Percentiles rank a stretch among this genome's conserved stretches.
These are phyloP conservation scores for Globisporangium parvum DNA, from an alignment of 352 stramenopile species.

Conservation along the genomic window DNA sequence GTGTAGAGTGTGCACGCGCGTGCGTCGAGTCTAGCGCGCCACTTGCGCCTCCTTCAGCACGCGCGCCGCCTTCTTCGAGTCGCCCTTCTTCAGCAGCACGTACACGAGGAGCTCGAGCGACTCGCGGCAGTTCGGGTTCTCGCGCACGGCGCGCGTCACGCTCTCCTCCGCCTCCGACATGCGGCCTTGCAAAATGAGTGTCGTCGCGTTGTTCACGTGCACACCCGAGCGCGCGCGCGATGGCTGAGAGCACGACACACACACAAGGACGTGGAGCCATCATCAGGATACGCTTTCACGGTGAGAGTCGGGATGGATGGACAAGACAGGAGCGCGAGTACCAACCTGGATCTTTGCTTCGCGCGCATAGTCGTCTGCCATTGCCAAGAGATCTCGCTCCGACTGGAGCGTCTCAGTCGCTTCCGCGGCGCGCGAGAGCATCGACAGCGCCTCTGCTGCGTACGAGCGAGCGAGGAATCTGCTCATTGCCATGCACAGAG, in stretches of 20 bases:
- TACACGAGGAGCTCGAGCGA: constrained; percentile 86
- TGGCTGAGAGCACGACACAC: constrained; percentile 20
- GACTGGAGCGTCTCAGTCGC: constrained; percentile 69
- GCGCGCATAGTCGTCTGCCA: constrained; percentile 73
- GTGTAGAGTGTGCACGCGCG: neutral
- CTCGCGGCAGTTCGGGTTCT: constrained; percentile 76
- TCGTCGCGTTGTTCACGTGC: constrained; percentile 83
- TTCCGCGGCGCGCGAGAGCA: constrained; percentile 80
- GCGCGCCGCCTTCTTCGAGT: constrained; percentile 84
- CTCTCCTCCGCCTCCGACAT: constrained; percentile 75
- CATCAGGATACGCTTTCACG: too few species aligned
- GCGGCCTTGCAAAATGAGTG: constrained; percentile 68
- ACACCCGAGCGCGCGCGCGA: constrained; percentile 67
- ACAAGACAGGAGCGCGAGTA: constrained; percentile 10
- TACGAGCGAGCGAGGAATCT: constrained; percentile 83
- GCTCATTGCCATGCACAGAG: neutral
- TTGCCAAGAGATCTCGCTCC: constrained; percentile 62
- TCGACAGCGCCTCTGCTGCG: constrained; percentile 84
- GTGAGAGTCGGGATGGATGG: neutral
- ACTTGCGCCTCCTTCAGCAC: constrained; percentile 86
- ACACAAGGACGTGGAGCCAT: neutral
- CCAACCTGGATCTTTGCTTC: constrained; percentile 76
- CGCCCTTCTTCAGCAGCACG: constrained; percentile 83
- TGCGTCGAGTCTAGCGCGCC: constrained; percentile 24
- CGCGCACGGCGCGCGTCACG: constrained; percentile 73